A percentile compares a stretch with the other conserved stretches of the same genome.
Evolutionary conservation across 768 basidiomycete species (phyloP).

Genomic region (Naematelia encephala): DNA sequence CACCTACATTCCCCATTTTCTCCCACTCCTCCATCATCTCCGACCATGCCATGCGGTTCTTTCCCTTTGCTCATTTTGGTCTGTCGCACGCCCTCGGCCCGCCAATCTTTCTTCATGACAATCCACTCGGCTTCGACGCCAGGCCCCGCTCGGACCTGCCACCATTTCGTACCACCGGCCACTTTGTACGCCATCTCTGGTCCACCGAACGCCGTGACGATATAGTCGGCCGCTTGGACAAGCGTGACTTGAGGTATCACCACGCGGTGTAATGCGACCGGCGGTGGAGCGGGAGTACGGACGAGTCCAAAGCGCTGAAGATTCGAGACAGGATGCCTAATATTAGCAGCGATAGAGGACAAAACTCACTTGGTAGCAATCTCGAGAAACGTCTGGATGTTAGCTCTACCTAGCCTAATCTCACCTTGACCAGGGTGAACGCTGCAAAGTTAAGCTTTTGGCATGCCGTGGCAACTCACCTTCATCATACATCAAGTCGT

Average conservation of each 20-base stretch:
- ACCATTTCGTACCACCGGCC: conserved; percentile 92
- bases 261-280: conserved; percentile 69
- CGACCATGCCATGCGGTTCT: conserved; percentile 2
- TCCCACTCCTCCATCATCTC: conserved; percentile 11
- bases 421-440: conserved; percentile 62
- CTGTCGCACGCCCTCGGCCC: conserved; percentile 55
- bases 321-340: conserved; percentile 74
- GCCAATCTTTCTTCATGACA: conserved; percentile 76
- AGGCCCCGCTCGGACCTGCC: conserved; percentile 85
- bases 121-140: conserved; percentile 88
- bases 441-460: conserved; percentile 47
- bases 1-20: conserved; percentile 29
- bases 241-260: conserved; percentile 72
- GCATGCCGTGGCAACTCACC: conserved; percentile 43
- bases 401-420: not conserved
- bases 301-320: conserved; percentile 72
- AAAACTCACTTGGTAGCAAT: conserved; percentile 56
- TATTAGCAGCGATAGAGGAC: conserved; percentile 7
- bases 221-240: conserved; percentile 66
- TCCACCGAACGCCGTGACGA: conserved; percentile 81
- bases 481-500: conserved; percentile 74
- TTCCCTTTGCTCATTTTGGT: conserved; percentile 15
- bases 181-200: conserved; percentile 63
- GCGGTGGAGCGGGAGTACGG: conserved; percentile 78
- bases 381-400: conserved; percentile 64